phyloP scores from a whole-genome alignment of 352 stramenopile species.

The Phytopythium boreale region DNA sequence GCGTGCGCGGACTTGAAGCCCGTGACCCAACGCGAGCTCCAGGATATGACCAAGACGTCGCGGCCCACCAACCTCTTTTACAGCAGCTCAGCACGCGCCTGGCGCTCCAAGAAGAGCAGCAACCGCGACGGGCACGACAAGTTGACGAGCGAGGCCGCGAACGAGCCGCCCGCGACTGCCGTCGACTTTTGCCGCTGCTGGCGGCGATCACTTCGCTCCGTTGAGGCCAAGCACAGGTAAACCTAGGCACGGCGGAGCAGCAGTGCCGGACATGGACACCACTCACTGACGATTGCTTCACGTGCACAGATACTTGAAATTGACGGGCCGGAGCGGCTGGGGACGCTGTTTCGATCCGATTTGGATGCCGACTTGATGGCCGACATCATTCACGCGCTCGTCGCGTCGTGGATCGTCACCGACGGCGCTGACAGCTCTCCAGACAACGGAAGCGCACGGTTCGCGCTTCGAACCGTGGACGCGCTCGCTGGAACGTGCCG shows the following conservation, averaged over 20 bases:
- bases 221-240: slow-evolving; percentile 50
- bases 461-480: slow-evolving; percentile 35
- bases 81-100: slow-evolving; percentile 24
- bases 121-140: background rate
- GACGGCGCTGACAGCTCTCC: slow-evolving; percentile 1
- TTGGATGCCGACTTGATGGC: slow-evolving; percentile 73
- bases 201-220: slow-evolving; percentile 57
- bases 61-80: slow-evolving; percentile 69
- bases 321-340: slow-evolving; percentile 45
- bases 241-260: background rate
- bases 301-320: slow-evolving; percentile 47
- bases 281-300: background rate
- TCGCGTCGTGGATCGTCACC: slow-evolving; percentile 17
- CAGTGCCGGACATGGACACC: background rate
- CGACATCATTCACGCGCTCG: slow-evolving; percentile 55
- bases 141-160: slow-evolving; percentile 6
- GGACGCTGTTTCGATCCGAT: slow-evolving; percentile 56
- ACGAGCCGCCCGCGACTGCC: slow-evolving; percentile 32
- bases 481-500: slow-evolving; percentile 43
- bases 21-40: slow-evolving; percentile 70
- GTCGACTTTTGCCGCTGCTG: slow-evolving; percentile 73
- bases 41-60: slow-evolving; percentile 43
- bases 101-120: slow-evolving; percentile 10
- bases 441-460: slow-evolving; percentile 17
- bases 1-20: slow-evolving; percentile 82